Evolutionary conservation across 495 filamentous ascomycete genomes (phyloP), one percentile per base, ranked within the genome.

Genomic region (Penicillium antarcticum): DNA sequence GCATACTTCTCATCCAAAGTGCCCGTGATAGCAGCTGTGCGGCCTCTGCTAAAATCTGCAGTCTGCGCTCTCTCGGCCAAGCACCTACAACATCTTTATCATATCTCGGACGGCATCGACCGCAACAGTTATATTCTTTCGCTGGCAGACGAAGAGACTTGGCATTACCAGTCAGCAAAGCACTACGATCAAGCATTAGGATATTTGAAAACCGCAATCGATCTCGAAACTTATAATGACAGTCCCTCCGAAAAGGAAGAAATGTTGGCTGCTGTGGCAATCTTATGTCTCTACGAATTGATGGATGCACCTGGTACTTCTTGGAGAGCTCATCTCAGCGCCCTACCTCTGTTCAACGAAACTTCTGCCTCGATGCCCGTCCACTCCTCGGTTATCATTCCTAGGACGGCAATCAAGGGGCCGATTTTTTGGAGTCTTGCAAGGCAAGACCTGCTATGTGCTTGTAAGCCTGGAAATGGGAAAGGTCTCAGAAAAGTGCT

Each of bases 341-440:
- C 58, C 4, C 19, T 65, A 10, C 58, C 61, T 8, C 44, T 61
- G 0, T 51, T 58, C 24, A 19, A 49, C 42, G 45, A 52, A n/a
- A 34, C 23, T 1, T 10, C 50, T 42, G 18, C 29, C 4, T 53
- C 53, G 1, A 37, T 47, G 17, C 17, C 57, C 11, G 42, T 31
- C n/a, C 43, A 44, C 18, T 43, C 54, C 7, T 18, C 44, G 8
- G 24, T 52, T 16, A 32, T 52, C 16, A 60, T 60, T 35, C 57
- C 52, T 12, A 42, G 34, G 6, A 56, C 49, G 0, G 42, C 45
- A 12, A 40, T 63, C 26, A 53, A 52, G 17, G 47, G 60, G 1
- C 50, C 60, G 1, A 50, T 63, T 13, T 60, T 63, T 23, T 63
- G 61, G 61, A 60, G 61, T 37, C 52, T 60, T 3, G 54, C 51